Evolutionary conservation across 208 protist genomes (phyloP), one percentile per base, ranked within the genome.

Genomic region (Tritrichomonas musculus): DNA sequence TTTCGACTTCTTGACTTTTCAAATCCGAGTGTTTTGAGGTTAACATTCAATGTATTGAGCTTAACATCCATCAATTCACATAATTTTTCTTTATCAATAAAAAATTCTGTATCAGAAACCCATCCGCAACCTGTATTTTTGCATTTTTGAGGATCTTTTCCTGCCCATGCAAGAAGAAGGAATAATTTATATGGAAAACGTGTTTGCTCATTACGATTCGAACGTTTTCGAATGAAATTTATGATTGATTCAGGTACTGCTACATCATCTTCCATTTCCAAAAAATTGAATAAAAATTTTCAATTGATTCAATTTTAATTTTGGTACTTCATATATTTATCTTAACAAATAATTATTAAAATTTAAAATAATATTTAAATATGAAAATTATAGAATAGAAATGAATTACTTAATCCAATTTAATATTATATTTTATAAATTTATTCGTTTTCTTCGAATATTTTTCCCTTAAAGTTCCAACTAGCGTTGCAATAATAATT

Each of bases 11-110:
- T 47, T 50, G 73, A 53, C 3, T 17, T 33, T 20, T 82, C 41
- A 82, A 82, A 82, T 82, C 73, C 73, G 4, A 82, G 41, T 53
- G 73, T 82, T 82, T 82, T 82, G 17, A 82, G 50, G 25, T 82
- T 82, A 5, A 82, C 73, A 53, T 82, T 82, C 11, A 82, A 30
- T n/a, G 73, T 82, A 53, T 82, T 82, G 30, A 82, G n/a, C 50
- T 82, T 82, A 25, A 82, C 41, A 20, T 82, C 41, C 14, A 82
- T 22, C 20, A 82, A 33, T 53, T 82, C 73, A 20, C 73, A 44
- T 17, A 82, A 25, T 82, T 36, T 82, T 50, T 14, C 1, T 50
- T 82, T 82, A 8, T 82, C 20, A 30, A 82, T 82, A 44, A 50
- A 82, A 82, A 82, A 82, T 44, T 82, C 73, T n/a, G 73, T 47